phyloP scores from a whole-genome alignment of 1,284 basidiomycete species.

The Phylloboletellus chloephorus region DNA sequence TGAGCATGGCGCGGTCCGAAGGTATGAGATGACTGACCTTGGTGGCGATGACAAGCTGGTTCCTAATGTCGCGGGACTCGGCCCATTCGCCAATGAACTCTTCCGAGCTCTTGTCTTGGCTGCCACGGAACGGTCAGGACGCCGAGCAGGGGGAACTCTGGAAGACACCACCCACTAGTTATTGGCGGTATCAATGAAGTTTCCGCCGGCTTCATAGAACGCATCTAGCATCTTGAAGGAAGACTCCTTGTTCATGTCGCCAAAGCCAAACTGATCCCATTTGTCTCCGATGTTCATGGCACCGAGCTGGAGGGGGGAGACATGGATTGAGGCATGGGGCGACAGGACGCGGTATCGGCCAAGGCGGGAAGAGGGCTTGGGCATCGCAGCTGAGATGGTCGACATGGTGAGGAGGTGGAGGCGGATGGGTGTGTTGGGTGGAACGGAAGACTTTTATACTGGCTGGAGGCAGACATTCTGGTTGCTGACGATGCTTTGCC shows the following conservation, averaged over 20 bases:
- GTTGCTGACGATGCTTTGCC: no score
- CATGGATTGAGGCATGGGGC: conserved; percentile 35
- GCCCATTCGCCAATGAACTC: conserved; percentile 45
- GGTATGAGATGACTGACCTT: conserved; percentile 29
- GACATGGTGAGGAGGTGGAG: no score
- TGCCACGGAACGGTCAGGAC: conserved; percentile 11
- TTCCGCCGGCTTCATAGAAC: conserved; percentile 44
- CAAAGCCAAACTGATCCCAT: conserved; percentile 29
- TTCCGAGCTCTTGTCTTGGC: conserved; percentile 40
- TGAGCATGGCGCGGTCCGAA: neutral
- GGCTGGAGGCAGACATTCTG: no score
- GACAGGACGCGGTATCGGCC: conserved; percentile 38
- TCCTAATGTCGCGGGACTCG: conserved; percentile 37
- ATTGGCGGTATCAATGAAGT: conserved; percentile 52
- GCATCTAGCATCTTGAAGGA: conserved; percentile 46
- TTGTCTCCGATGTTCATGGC: conserved; percentile 46
- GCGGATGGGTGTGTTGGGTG: no score
- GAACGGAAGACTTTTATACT: no score
- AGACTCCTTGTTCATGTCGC: conserved; percentile 38
- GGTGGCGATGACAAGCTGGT: conserved; percentile 44
- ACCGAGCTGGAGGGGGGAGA: conserved; percentile 47
- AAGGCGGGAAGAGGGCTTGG: conserved; percentile 30
- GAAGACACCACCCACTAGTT: no score
- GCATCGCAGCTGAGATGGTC: conserved; percentile 5
- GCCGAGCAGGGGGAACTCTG: no score